These are phyloP conservation scores for Maudiozyma serrabonitensis DNA, from an alignment of 805 yeast species.

Conservation along the genomic window DNA sequence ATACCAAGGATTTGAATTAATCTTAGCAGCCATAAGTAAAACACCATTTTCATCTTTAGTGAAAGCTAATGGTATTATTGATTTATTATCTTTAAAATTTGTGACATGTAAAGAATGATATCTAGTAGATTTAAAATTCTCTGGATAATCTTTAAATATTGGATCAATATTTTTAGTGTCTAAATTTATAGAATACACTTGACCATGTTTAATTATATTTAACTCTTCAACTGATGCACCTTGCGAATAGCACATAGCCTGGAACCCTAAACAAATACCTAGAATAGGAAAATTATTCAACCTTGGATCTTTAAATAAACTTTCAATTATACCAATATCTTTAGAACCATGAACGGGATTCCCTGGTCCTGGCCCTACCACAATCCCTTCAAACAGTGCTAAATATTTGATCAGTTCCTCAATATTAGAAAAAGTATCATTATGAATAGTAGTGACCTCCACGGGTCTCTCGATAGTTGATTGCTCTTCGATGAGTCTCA, in stretches of 20 bases:
- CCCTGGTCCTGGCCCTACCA: conserved; percentile 98
- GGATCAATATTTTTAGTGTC: conserved; percentile 10
- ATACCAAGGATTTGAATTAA: conserved; percentile 53
- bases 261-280: conserved; percentile 93
- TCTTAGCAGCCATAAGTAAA: conserved; percentile 74
- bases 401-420: conserved; percentile 35
- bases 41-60: conserved; percentile 37
- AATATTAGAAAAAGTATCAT: conserved; percentile 28
- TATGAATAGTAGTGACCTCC: conserved; percentile 31
- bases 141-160: conserved; percentile 36
- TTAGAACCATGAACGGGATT: conserved; percentile 46
- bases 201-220: conserved; percentile 72
- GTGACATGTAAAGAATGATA: conserved; percentile 75
- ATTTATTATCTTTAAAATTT: conserved; percentile 9
- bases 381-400: conserved; percentile 56
- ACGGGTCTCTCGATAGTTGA: conserved; percentile 8
- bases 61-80: conserved; percentile 50
- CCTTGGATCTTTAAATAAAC: conserved; percentile 35
- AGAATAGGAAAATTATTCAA: conserved; percentile 47
- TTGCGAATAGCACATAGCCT: conserved; percentile 55
- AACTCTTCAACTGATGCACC: conserved; percentile 51
- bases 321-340: conserved; percentile 68
- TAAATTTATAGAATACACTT: conserved; percentile 43
- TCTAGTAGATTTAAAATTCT: conserved; percentile 57
- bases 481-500: conserved; percentile 46